Percentiles rank a stretch among this genome's conserved stretches.
These are phyloP conservation scores for Silene latifolia DNA, from an alignment of 148 eudicot species.

Conservation along the genomic window DNA sequence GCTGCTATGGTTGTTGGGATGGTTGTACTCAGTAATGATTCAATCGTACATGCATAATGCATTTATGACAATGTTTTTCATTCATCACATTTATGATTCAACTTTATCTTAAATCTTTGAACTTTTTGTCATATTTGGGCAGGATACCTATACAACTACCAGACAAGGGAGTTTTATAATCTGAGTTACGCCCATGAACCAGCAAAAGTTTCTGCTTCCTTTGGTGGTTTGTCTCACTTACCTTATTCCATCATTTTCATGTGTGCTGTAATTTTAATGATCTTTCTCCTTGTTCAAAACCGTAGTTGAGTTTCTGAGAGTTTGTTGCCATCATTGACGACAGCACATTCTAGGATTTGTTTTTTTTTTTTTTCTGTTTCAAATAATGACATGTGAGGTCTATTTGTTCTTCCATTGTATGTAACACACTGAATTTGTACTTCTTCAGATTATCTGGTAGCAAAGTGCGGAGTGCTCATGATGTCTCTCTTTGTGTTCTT, in stretches of 20 bases:
- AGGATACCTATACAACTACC: constrained; percentile 92
- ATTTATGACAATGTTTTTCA: background rate
- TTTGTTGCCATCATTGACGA: background rate
- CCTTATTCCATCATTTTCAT: constrained; percentile 9
- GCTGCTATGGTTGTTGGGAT: background rate
- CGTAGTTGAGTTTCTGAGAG: background rate
- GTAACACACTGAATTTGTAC: constrained; percentile 11
- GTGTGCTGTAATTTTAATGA: background rate
- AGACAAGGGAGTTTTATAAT: constrained; percentile 90
- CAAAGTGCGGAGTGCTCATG: constrained; percentile 96
- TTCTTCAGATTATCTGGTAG: constrained; percentile 87
- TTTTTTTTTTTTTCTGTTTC: background rate
- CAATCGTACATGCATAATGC: background rate
- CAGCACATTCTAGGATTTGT: background rate
- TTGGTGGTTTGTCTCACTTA: constrained; percentile 65
- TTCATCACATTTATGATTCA: background rate
- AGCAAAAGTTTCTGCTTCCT: constrained; percentile 67
- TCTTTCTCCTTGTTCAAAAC: background rate
- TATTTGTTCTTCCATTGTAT: constrained; percentile 6
- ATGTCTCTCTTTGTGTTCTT: constrained; percentile 99
- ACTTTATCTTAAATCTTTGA: background rate
- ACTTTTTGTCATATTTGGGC: constrained; percentile 26
- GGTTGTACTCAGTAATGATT: background rate
- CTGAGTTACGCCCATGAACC: constrained; percentile 86
- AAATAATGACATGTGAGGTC: background rate